These are phyloP conservation scores for Chalciporus piperatus DNA, from an alignment of 768 basidiomycete genomes.

Conservation along the genomic window DNA sequence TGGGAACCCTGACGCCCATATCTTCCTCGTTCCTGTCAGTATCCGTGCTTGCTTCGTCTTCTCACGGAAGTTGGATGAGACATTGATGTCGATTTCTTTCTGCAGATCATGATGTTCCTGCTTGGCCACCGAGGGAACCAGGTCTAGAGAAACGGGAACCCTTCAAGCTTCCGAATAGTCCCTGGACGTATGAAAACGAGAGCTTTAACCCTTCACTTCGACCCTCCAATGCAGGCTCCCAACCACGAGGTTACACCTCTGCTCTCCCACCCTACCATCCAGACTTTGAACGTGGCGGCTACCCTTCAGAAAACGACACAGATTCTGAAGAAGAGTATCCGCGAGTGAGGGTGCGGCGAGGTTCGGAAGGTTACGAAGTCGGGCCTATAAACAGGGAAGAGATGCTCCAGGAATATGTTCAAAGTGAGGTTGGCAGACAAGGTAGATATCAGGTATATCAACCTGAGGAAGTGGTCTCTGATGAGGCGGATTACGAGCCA, in stretches of 20 bases:
- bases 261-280: slow-evolving; percentile 76
- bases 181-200: slow-evolving; percentile 86
- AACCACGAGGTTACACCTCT: slow-evolving; percentile 37
- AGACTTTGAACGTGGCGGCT: slow-evolving; percentile 47
- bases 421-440: slow-evolving; percentile 49
- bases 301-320: slow-evolving; percentile 20
- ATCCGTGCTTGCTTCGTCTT: slow-evolving; percentile 2
- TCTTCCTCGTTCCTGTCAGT: slow-evolving; percentile 1
- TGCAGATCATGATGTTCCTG: slow-evolving; percentile 36
- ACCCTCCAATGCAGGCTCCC: slow-evolving; percentile 52
- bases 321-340: slow-evolving; percentile 33
- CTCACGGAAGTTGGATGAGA: background rate
- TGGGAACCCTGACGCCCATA: slow-evolving; percentile 1
- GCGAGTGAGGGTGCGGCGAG: slow-evolving; percentile 51
- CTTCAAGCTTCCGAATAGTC: slow-evolving; percentile 55
- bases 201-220: slow-evolving; percentile 71
- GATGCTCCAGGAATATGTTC: slow-evolving; percentile 58
- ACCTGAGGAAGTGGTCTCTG: slow-evolving; percentile 50
- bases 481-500: slow-evolving; percentile 38
- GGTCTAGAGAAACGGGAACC: slow-evolving; percentile 32
- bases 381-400: slow-evolving; percentile 58
- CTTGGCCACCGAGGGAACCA: slow-evolving; percentile 80
- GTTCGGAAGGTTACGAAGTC: slow-evolving; percentile 85
- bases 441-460: slow-evolving; percentile 69
- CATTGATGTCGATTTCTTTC: slow-evolving; percentile 13